Conservation (phyloP, 108 stramenopile genomes). For the Cyclotella baltica region DNA sequence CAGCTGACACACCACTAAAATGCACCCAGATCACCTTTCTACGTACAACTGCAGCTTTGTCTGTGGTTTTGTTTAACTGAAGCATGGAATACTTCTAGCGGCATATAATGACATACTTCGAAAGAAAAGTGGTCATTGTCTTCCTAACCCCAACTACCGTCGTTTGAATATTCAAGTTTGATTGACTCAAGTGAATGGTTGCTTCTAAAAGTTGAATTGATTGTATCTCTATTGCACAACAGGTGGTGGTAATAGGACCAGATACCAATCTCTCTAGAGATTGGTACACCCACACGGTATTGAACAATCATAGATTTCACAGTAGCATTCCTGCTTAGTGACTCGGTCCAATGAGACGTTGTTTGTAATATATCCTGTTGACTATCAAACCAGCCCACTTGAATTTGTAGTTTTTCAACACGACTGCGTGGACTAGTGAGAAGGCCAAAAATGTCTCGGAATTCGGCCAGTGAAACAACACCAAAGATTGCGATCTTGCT, state of each 20-base stretch:
- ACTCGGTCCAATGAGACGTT: neutral
- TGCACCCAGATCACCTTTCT: neutral
- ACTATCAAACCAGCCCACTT: neutral
- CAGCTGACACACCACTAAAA: neutral
- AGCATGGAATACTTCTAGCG: neutral
- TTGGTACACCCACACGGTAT: neutral
- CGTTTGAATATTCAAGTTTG: too few relatives aligned
- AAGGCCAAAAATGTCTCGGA: too few relatives aligned
- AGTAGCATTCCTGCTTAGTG: neutral
- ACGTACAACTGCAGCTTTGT: neutral
- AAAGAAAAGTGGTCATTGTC: too few relatives aligned
- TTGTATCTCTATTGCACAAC: neutral
- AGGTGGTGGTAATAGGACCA: neutral
- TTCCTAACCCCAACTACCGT: too few relatives aligned
- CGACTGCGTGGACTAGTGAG: too few relatives aligned
- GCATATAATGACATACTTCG: too few relatives aligned
- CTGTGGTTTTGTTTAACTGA: neutral
- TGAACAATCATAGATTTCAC: neutral
- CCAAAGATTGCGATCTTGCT: too few relatives aligned
- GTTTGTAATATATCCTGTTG: neutral
- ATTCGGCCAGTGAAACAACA: too few relatives aligned
- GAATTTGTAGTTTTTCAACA: neutral
- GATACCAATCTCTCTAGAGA: neutral
- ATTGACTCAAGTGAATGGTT: too few relatives aligned
- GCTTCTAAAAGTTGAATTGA: neutral